A percentile compares a stretch with the other conserved stretches of the same genome.
Evolutionary conservation across 257 asterid species (phyloP).

Genomic region (Datura wrightii): DNA sequence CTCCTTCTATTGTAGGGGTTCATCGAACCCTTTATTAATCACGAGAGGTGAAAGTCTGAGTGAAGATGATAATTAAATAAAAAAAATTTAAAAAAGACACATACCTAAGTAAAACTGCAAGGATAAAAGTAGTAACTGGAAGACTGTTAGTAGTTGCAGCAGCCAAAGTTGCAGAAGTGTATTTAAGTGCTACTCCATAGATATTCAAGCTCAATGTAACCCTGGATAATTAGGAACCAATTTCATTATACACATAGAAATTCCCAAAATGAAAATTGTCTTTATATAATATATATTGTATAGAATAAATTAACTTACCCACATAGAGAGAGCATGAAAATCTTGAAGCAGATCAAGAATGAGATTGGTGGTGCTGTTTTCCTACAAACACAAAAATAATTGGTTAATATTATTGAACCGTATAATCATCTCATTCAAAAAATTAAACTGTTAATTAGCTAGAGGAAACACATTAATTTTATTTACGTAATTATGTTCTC

Average conservation of each 20-base stretch:
- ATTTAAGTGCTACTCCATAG: slow-evolving; percentile 65
- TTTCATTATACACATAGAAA: not conserved
- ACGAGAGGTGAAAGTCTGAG: not conserved
- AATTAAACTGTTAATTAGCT: not conserved
- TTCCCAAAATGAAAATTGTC: not conserved
- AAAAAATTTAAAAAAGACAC: not conserved
- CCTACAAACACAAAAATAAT: slow-evolving; percentile 47
- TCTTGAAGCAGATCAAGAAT: slow-evolving; percentile 59
- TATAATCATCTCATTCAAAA: not conserved
- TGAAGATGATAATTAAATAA: not conserved
- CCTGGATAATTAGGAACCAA: slow-evolving; percentile 48
- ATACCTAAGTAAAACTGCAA: slow-evolving; percentile 72
- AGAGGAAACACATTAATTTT: not conserved
- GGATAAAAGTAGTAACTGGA: slow-evolving; percentile 84
- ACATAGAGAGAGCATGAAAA: slow-evolving; percentile 65
- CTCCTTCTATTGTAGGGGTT: no score
- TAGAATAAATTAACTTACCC: slow-evolving; percentile 52
- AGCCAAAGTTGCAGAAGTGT: slow-evolving; percentile 86
- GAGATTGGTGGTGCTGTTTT: slow-evolving; percentile 74
- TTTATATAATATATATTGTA: not conserved
- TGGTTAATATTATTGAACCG: not conserved
- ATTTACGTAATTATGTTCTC: not conserved
- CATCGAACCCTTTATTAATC: no score
- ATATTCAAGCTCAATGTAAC: slow-evolving; percentile 80
- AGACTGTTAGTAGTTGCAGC: slow-evolving; percentile 88